Base-by-base conservation (phyloP, 2,329 filamentous ascomycete genomes). In the Zymoseptoria ardabiliae region DNA sequence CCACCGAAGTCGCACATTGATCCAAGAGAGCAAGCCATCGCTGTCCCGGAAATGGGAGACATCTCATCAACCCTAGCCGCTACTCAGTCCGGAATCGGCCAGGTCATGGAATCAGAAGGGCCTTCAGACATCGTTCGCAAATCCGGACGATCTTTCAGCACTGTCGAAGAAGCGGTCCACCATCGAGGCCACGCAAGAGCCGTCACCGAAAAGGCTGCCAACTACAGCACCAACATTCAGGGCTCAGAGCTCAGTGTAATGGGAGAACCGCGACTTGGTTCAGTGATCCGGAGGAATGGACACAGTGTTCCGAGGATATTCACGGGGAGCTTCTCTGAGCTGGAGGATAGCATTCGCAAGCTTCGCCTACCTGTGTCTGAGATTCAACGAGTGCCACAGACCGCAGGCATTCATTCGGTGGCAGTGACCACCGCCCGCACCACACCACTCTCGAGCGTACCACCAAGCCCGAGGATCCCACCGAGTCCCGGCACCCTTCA, bases 291-390 rank as follows among this genome's bases (percentile, higher is more conserved):
- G 4, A 57, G 60, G 19, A 21, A 55, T 10, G 60, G 61, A 6
- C 28, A 53, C 17, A 57, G 56, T 20, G 59, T 66, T 17, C 66
- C 66, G 20, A 65, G 68, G 3, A 57, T 71, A 28, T 70, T 70
- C 62, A 66, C 63, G 1, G 63, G 62, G n/a, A 66, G 68, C 2
- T 67, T 67, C 62, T 62, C 50, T 21, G 64, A 67, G 51, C 61
- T 69, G 10, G 64, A 69, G 53, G 50, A 53, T 13, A 59, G 58
- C 8, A 50, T 67, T n/a, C 60, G 56, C 9, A 56, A 54, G 17
- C 48, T 66, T n/a, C 28, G 57, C 6, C 58, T 66, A 11, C 58
- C 65, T 50, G 57, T 58, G 28, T 30, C 60, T 22, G 56, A 55
- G 48, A 64, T 62, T 17, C 59, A 60, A 22, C 51, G 9, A 50